Evolutionary conservation across 805 yeast species (phyloP).

Genomic region (Candida xiaguanensis): DNA sequence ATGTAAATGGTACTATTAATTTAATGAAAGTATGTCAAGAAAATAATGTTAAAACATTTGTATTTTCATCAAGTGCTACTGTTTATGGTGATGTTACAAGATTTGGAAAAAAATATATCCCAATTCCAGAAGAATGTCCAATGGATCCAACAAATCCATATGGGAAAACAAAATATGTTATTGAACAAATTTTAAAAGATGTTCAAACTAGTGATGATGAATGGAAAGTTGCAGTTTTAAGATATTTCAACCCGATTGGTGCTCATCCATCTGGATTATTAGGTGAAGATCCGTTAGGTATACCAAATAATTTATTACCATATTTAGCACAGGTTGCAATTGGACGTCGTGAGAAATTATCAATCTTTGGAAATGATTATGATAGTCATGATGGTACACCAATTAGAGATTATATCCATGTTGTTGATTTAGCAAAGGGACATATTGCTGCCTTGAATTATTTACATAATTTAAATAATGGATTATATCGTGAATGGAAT

Average conservation of each 20-base stretch:
- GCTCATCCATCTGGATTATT: conserved; percentile 79
- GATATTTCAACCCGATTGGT: conserved; percentile 83
- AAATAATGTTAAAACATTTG: conserved; percentile 48
- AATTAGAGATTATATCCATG: conserved; percentile 78
- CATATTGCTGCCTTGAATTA: conserved; percentile 69
- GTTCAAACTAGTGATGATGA: conserved; percentile 40
- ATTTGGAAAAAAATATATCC: conserved; percentile 55
- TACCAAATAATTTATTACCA: conserved; percentile 75
- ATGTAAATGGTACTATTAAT: conserved; percentile 60
- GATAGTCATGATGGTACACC: conserved; percentile 76
- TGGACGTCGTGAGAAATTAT: conserved; percentile 61
- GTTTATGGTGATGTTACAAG: conserved; percentile 81
- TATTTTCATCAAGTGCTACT: conserved; percentile 77
- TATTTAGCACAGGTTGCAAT: conserved; percentile 74
- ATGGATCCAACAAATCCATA: conserved; percentile 74
- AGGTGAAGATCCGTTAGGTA: conserved; percentile 79
- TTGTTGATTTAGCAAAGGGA: conserved; percentile 74
- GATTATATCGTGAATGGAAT: conserved; percentile 74
- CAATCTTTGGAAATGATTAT: conserved; percentile 72
- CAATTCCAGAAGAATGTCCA: conserved; percentile 77
- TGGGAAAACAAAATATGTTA: conserved; percentile 65
- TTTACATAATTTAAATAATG: conserved; percentile 38
- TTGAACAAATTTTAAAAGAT: conserved; percentile 61
- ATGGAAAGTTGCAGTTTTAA: conserved; percentile 59
- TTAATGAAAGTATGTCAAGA: conserved; percentile 52